phyloP scores from a whole-genome alignment of 805 yeast genomes.

The Ogataea corticis region DNA sequence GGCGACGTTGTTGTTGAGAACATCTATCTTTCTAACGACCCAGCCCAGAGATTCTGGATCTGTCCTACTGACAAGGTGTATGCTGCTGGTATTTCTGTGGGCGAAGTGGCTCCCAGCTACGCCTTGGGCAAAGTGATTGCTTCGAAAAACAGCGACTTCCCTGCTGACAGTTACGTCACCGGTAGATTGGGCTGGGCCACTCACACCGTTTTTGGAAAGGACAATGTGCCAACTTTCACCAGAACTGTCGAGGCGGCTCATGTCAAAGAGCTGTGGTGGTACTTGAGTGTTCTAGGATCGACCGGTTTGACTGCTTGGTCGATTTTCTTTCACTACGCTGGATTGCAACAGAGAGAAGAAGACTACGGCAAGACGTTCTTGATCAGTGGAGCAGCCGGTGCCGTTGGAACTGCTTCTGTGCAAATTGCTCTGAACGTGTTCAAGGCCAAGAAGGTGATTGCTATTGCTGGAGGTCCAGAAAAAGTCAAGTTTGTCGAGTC shows the following conservation, averaged over 20 bases:
- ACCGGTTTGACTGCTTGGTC: slow-evolving; percentile 65
- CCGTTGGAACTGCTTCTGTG: slow-evolving; percentile 63
- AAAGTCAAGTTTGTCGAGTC: slow-evolving; percentile 55
- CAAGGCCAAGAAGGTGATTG: slow-evolving; percentile 57
- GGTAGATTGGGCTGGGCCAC: slow-evolving; percentile 50
- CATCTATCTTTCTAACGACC: slow-evolving; percentile 55
- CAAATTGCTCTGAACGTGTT: slow-evolving; percentile 56
- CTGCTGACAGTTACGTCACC: slow-evolving; percentile 45
- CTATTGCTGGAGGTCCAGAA: slow-evolving; percentile 59
- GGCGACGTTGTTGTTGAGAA: slow-evolving; percentile 44
- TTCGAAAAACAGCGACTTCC: slow-evolving; percentile 28
- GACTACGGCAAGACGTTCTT: slow-evolving; percentile 44
- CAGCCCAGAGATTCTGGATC: slow-evolving; percentile 59
- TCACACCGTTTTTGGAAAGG: slow-evolving; percentile 39
- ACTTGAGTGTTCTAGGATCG: slow-evolving; percentile 51
- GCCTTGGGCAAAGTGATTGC: slow-evolving; percentile 53
- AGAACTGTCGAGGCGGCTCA: slow-evolving; percentile 28
- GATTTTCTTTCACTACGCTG: slow-evolving; percentile 52
- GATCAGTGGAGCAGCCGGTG: slow-evolving; percentile 70
- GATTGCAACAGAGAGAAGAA: slow-evolving; percentile 33
- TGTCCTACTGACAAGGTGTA: slow-evolving; percentile 40
- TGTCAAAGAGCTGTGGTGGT: slow-evolving; percentile 41
- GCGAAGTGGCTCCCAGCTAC: slow-evolving; percentile 44
- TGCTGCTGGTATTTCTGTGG: slow-evolving; percentile 40
- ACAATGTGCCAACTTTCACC: neutral